Conservation (phyloP, 352 stramenopile genomes). For the Phytopythium helicoides region DNA sequence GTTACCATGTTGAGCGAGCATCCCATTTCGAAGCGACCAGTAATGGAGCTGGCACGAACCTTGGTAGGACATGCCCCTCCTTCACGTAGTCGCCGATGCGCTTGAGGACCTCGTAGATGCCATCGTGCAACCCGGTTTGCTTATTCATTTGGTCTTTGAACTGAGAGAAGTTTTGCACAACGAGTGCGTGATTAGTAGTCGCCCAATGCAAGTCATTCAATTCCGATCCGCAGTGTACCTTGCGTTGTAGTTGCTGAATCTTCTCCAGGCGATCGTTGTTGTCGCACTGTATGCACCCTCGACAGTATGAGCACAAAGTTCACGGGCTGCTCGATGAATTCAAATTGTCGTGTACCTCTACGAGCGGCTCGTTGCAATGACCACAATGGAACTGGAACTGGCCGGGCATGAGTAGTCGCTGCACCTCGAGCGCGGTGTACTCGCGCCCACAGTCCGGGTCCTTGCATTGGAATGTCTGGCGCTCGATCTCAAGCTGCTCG, state of each 20-base stretch:
- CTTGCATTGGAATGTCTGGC: slow-evolving; percentile 86
- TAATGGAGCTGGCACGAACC: slow-evolving; percentile 15
- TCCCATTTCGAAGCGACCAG: neutral
- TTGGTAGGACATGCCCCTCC: slow-evolving; percentile 67
- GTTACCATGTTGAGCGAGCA: neutral
- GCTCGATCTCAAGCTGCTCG: slow-evolving; percentile 85
- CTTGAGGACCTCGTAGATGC: slow-evolving; percentile 80
- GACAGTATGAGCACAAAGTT: too few species aligned
- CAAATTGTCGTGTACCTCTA: slow-evolving; percentile 36
- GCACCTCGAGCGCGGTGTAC: slow-evolving; percentile 84
- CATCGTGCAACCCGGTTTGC: slow-evolving; percentile 77
- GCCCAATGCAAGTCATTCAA: neutral
- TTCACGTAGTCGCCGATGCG: slow-evolving; percentile 81
- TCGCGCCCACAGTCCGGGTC: slow-evolving; percentile 82
- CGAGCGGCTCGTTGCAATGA: slow-evolving; percentile 81
- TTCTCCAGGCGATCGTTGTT: slow-evolving; percentile 81
- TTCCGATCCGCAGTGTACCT: slow-evolving; percentile 24
- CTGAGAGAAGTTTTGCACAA: slow-evolving; percentile 15
- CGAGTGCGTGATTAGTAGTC: neutral
- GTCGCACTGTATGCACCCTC: slow-evolving; percentile 42
- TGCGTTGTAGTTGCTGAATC: slow-evolving; percentile 76
- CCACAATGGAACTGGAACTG: slow-evolving; percentile 85
- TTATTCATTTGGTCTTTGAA: slow-evolving; percentile 91
- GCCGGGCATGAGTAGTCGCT: slow-evolving; percentile 76
- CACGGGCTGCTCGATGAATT: too few species aligned